phyloP scores from a whole-genome alignment of 352 stramenopile species.

The Phytophthora brassicae region DNA sequence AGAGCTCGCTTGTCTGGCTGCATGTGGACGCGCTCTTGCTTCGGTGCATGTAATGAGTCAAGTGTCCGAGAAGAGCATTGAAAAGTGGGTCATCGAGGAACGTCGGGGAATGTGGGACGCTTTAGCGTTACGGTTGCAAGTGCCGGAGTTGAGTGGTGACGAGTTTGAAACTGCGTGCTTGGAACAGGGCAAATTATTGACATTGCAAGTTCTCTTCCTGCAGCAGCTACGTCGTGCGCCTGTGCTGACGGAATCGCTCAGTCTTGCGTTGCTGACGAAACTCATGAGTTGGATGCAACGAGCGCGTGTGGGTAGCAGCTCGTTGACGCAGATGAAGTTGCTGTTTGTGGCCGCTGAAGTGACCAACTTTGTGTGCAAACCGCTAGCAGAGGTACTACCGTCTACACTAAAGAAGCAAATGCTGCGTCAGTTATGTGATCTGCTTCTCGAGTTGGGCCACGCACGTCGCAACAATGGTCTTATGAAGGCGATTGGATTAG shows the following conservation, averaged over 20 bases:
- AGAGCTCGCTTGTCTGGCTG: constrained; percentile 71
- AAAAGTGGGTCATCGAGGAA: constrained; percentile 86
- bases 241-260: constrained; percentile 66
- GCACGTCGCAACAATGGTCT: constrained; percentile 76
- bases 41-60: constrained; percentile 84
- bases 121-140: constrained; percentile 56
- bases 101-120: constrained; percentile 62
- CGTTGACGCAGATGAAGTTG: constrained; percentile 82
- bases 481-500: constrained; percentile 86
- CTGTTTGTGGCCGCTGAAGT: constrained; percentile 78
- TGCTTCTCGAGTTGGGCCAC: constrained; percentile 65
- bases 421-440: constrained; percentile 64
- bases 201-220: constrained; percentile 75
- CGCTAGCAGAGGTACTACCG: constrained; percentile 60
- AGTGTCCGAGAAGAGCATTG: constrained; percentile 79
- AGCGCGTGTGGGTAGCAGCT: constrained; percentile 45
- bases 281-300: constrained; percentile 78
- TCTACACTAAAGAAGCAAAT: constrained; percentile 75
- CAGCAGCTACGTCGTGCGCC: constrained; percentile 68
- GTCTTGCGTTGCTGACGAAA: constrained; percentile 68
- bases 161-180: constrained; percentile 80
- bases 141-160: constrained; percentile 79
- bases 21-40: constrained; percentile 73
- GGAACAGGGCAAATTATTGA: constrained; percentile 74
- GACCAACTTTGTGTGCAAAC: constrained; percentile 69